Evolutionary conservation across 1,139 yeast species (phyloP), one percentile per base, ranked within the genome.

Genomic region (Saccharomyces hybrid): DNA sequence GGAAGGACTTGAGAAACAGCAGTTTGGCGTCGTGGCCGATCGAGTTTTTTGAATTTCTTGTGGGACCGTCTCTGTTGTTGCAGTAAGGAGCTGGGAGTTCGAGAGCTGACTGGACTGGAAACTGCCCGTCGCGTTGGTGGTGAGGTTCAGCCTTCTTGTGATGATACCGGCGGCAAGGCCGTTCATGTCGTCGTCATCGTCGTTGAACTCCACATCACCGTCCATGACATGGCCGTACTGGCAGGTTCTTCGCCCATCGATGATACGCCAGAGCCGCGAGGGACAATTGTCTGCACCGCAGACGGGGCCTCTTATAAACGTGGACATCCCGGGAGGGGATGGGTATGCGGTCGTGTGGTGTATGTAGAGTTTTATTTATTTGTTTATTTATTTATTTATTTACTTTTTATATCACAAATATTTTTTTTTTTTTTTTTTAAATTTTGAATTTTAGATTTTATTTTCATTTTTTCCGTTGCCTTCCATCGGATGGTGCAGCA

Each of bases 281-380:
- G 86, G 81, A 72, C 99, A 93, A 74, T 93, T 91, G 60, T 86
- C 91, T 2, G 84, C 83, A 1, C 97, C 97, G 76, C 99, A 93
- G 11, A 84, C 72, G 5, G 88, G 86, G 2, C 98, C 98, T 61
- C 81, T 74, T 51, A 76, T 75, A 56, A 57, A 69, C 4, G 70
- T 63, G 1, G 71, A 67, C 71, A 68, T 66, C n/a, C 24, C 11
- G 24, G 31, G 11, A 9, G 44, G 16, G 44, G 8, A n/a, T n/a
- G n/a, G 7, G 12, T 38, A 16, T 16, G 24, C 4, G 44, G 16
- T 16, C 5, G 44, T 38, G 11, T 21, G 12, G 44, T 4, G 44
- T 16, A 3, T 8, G 16, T 34, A 14, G 14, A n/a, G n/a, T n/a
- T 8, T 34, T 14, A 7, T 14, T 32, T 32, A n/a, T n/a, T 12